phyloP scores from a whole-genome alignment of 192 early-diverging fungal genomes.

The Umbelopsis ramanniana region DNA sequence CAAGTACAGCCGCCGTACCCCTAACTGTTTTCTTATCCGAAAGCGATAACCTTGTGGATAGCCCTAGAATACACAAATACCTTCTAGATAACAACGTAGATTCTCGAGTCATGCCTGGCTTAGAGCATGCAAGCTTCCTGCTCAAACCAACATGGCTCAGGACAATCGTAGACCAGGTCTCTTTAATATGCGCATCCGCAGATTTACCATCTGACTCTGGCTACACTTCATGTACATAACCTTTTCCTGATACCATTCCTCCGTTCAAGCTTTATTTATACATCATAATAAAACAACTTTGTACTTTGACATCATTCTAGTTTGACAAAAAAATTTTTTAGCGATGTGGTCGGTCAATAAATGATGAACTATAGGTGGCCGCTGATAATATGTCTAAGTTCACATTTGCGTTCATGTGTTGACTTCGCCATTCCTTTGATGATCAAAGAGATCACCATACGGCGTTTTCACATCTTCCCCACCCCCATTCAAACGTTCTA shows the following conservation, averaged over 20 bases:
- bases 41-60: conserved; percentile 47
- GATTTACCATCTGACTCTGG: not conserved
- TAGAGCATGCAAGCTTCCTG: conserved; percentile 54
- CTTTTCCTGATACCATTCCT: not conserved
- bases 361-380: too few relatives aligned
- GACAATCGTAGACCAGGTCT: conserved; percentile 3
- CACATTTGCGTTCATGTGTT: too few relatives aligned
- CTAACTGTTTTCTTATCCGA: conserved; percentile 51
- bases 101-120: conserved; percentile 42
- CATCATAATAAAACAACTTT: not conserved
- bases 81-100: conserved; percentile 43
- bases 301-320: too few relatives aligned
- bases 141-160: conserved; percentile 31
- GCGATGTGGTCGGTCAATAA: too few relatives aligned
- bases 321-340: too few relatives aligned
- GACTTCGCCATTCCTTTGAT: too few relatives aligned
- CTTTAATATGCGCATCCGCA: not conserved
- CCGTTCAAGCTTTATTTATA: not conserved
- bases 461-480: too few relatives aligned
- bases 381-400: too few relatives aligned
- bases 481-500: too few relatives aligned
- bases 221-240: conserved; percentile 12
- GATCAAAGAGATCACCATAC: too few relatives aligned
- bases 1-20: not conserved
- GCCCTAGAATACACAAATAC: conserved; percentile 42